Conservation (phyloP, 495 filamentous ascomycete genomes). For the Xeromyces bisporus region DNA sequence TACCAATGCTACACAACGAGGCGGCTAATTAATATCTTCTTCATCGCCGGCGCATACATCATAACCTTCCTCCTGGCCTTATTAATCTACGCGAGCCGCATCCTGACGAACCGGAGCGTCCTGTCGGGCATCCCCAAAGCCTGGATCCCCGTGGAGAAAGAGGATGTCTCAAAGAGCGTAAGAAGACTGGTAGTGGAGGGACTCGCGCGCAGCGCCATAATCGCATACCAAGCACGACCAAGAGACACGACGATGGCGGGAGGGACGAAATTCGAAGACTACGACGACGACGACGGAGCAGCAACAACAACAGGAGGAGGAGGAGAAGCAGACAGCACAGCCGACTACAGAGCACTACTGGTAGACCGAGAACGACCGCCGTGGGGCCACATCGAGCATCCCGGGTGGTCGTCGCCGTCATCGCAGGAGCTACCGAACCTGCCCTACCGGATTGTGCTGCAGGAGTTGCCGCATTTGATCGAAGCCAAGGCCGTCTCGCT, state of each 20-base stretch:
- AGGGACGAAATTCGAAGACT: slow-evolving; percentile 13
- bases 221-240: slow-evolving; percentile 66
- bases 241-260: slow-evolving; percentile 24
- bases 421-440: slow-evolving; percentile 60
- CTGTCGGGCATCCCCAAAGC: slow-evolving; percentile 69
- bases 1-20: slow-evolving; percentile 49
- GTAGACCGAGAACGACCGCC: slow-evolving; percentile 30
- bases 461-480: slow-evolving; percentile 77
- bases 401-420: slow-evolving; percentile 73
- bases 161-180: slow-evolving; percentile 51
- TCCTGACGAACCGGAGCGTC: slow-evolving; percentile 71
- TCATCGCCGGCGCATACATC: slow-evolving; percentile 63
- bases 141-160: slow-evolving; percentile 68
- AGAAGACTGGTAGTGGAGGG: slow-evolving; percentile 54
- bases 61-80: slow-evolving; percentile 52
- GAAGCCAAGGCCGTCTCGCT: slow-evolving; percentile 82
- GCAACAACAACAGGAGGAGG: no score
- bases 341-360: slow-evolving; percentile 14
- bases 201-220: slow-evolving; percentile 56
- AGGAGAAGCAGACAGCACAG: no score
- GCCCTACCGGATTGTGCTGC: slow-evolving; percentile 64
- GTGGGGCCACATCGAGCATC: slow-evolving; percentile 71
- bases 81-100: slow-evolving; percentile 67
- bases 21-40: slow-evolving; percentile 66
- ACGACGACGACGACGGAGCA: no score